Evolutionary conservation across 2,329 filamentous ascomycete genomes (phyloP), one percentile per base, ranked within the genome.

Genomic region (Cadophora malorum): DNA sequence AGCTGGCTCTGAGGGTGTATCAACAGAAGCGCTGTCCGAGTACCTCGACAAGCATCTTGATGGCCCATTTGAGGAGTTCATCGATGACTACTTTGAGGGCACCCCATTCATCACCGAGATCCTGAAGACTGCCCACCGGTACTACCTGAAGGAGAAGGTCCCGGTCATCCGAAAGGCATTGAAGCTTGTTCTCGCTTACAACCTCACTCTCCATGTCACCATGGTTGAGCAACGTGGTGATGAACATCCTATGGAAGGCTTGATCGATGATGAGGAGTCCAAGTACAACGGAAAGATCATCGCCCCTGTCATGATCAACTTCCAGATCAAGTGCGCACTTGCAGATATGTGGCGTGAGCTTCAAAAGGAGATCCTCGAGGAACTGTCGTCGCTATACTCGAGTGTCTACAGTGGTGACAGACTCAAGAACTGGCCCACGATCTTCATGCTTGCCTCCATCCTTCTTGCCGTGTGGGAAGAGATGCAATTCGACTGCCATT

Each of bases 401-500:
- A 97, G 94, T 72, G 95, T 98, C 55, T 98, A 98, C 86, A 96
- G 92, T 75, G 95, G 95, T 68, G 95, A 97, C 80, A 95, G 96
- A 81, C 88, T 97, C 75, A 97, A 97, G 88, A 97, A 97, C 83
- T 98, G 95, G 95, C 95, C 95, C 1, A 97, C 94, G 60, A 98
- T 98, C 79, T 98, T 97, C 86, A 96, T 98, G 88, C 86, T 97
- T 66, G 95, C 94, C 10, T 94, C 93, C 4, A 96, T 98, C 71
- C 88, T 98, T 41, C 86, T 98, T 59, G 93, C 93, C 12, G 93
- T 98, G 23, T 98, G 95, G 95, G 95, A 98, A 80, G 91, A 97
- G 85, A 97, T 98, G 89, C 94, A 98, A 80, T 98, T 97, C 78
- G 95, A 98, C 82, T 96, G 92, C 85, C 93, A 97, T 82, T 98